Evolutionary conservation across 257 asterid species (phyloP).

Genomic region (Penstemon barbatus): DNA sequence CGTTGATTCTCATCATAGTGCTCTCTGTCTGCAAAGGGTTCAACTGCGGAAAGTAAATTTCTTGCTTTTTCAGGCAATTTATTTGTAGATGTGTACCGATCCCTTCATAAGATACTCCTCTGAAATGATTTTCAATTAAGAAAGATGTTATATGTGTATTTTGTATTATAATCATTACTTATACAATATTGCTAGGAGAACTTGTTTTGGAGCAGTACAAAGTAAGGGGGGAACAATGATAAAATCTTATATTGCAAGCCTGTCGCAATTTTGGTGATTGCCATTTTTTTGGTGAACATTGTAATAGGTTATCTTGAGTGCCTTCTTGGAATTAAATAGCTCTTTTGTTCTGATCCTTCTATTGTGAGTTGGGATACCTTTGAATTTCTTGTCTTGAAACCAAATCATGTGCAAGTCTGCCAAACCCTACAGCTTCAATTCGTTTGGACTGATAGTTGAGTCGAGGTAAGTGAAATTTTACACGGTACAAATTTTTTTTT

Average conservation of each 20-base stretch:
- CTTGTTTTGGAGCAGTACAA: conserved; percentile 19
- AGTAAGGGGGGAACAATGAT: conserved; percentile 14
- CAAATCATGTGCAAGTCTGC: no score
- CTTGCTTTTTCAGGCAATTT: conserved; percentile 8
- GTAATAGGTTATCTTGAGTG: conserved; percentile 1
- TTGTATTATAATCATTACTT: conserved; percentile 29
- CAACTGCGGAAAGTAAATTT: conserved; percentile 48
- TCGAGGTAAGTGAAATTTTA: no score
- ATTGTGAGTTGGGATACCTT: no score
- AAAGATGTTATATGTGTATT: conserved; percentile 33
- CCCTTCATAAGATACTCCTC: background rate
- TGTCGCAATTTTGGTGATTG: conserved; percentile 24
- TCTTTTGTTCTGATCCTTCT: background rate
- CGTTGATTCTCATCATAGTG: conserved; percentile 77
- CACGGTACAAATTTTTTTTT: no score
- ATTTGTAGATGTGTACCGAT: conserved; percentile 29
- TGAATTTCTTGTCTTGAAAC: no score
- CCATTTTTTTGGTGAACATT: conserved; percentile 1
- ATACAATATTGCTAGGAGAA: conserved; percentile 29
- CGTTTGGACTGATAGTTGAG: no score
- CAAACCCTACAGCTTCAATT: no score
- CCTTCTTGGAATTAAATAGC: background rate
- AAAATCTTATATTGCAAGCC: conserved; percentile 13
- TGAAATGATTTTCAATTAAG: conserved; percentile 20
- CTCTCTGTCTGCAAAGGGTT: conserved; percentile 74